Conservation (phyloP, 202 grass and related monocot genomes). For the Digitaria exilis region DNA sequence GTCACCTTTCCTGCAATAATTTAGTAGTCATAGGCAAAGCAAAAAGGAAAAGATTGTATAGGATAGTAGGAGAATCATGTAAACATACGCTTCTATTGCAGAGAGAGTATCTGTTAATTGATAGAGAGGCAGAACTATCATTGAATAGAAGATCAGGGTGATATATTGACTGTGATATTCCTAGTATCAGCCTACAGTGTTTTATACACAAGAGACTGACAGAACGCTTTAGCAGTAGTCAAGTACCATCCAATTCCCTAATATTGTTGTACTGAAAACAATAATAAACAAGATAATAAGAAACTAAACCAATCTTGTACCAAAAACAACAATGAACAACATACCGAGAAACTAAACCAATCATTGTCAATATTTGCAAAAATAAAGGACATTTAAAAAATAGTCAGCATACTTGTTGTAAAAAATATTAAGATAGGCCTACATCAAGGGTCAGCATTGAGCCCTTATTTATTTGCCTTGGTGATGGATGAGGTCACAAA, state of each 20-base stretch:
- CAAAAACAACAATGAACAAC: background rate
- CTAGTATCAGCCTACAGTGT: background rate
- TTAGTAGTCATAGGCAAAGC: background rate
- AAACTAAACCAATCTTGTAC: background rate
- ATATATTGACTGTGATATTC: too few relatives aligned
- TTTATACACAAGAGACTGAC: background rate
- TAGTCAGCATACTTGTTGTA: background rate
- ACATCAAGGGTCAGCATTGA: too few relatives aligned
- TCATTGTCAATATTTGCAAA: background rate
- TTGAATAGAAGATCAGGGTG: too few relatives aligned
- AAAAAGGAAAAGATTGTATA: slow-evolving; percentile 24
- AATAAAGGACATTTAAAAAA: background rate
- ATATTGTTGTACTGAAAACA: background rate
- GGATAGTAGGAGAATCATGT: background rate
- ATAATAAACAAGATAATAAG: background rate
- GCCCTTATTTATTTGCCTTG: too few relatives aligned
- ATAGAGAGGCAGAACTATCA: too few relatives aligned
- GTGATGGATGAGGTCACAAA: too few relatives aligned
- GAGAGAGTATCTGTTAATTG: background rate
- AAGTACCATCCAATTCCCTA: background rate
- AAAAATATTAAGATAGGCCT: too few relatives aligned
- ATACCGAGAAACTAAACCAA: background rate
- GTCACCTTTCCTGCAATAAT: slow-evolving; percentile 78
- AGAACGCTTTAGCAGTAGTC: background rate
- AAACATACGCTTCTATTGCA: background rate